Evolutionary conservation across 1,139 yeast species (phyloP), one percentile per base, ranked within the genome.

Genomic region (Geotrichum citri-aurantii): DNA sequence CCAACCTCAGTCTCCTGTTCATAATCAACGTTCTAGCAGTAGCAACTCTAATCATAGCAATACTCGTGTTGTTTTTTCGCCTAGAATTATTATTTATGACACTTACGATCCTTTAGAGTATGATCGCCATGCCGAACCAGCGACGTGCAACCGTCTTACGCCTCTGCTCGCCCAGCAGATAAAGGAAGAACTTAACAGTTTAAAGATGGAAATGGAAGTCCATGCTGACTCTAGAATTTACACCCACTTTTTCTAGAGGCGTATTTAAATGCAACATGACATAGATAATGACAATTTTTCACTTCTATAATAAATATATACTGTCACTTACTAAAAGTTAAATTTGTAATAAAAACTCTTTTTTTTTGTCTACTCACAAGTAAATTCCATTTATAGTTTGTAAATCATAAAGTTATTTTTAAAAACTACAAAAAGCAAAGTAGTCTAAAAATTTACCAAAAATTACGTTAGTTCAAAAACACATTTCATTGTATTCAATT

Each of bases 71-170:
- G 75, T 83, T 52, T 93, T 93, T 72, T 87, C 96, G 2, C 86
- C 96, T 0, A 80, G 92, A 66, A 89, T 93, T 64, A 82, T 90
- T 12, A 80, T 93, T 54, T 92, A 86, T 72, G 96, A 91, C 63
- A 93, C 97, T 0, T 91, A 88, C 72, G 82, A 87, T 62, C 85
- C 86, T 52, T 84, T 82, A 19, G 97, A 89, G 65, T 93, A 93
- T 71, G 98, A 93, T 71, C 83, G 99, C 67, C 91, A 87, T 64
- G 97, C 98, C 0, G 98, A 91, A 64, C 79, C 86, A 50, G 96
- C 96, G 4, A 91, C 98, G 1, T 92, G 98, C 75, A 91, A 92
- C 73, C 91, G 87, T 69, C 78, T 52, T 19, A 56, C 52, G 24
- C 97, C 98, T 4, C 77, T 81, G 57, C 76, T 92, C 70, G 98